These are phyloP conservation scores for Cladophialophora exuberans DNA, from an alignment of 2,329 filamentous ascomycete genomes.

Conservation along the genomic window DNA sequence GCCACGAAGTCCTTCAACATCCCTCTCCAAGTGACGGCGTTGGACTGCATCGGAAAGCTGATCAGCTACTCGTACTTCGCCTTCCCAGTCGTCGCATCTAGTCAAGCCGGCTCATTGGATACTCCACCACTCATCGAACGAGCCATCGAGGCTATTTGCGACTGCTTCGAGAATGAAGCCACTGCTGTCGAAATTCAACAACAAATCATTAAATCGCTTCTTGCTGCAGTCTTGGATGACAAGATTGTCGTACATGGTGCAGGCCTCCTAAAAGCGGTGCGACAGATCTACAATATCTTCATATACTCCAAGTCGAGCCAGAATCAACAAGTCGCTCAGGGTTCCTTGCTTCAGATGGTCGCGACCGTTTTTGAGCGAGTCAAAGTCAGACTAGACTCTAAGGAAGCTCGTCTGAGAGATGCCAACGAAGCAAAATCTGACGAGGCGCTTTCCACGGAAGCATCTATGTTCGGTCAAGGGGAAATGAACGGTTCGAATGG, in stretches of 20 bases:
- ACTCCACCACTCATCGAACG: constrained; percentile 83
- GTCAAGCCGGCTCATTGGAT: constrained; percentile 46
- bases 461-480: constrained; percentile 31
- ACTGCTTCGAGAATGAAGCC: constrained; percentile 96
- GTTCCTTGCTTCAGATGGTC: constrained; percentile 97
- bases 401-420: constrained; percentile 70
- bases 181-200: constrained; percentile 91
- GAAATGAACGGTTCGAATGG: constrained; percentile 38
- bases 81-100: constrained; percentile 59
- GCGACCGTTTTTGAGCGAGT: constrained; percentile 97
- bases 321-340: constrained; percentile 96
- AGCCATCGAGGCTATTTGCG: constrained; percentile 98
- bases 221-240: constrained; percentile 95
- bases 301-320: constrained; percentile 88
- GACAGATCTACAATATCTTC: constrained; percentile 99
- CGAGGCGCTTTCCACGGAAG: constrained; percentile 29
- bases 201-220: constrained; percentile 95
- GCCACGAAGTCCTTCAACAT: constrained; percentile 86
- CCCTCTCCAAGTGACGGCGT: constrained; percentile 81
- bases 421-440: constrained; percentile 39
- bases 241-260: constrained; percentile 98
- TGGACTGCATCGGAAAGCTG: constrained; percentile 98
- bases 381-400: constrained; percentile 81
- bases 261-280: constrained; percentile 91
- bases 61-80: constrained; percentile 99